phyloP scores from a whole-genome alignment of 306 rosid genomes.

The Ormosia emarginata region DNA sequence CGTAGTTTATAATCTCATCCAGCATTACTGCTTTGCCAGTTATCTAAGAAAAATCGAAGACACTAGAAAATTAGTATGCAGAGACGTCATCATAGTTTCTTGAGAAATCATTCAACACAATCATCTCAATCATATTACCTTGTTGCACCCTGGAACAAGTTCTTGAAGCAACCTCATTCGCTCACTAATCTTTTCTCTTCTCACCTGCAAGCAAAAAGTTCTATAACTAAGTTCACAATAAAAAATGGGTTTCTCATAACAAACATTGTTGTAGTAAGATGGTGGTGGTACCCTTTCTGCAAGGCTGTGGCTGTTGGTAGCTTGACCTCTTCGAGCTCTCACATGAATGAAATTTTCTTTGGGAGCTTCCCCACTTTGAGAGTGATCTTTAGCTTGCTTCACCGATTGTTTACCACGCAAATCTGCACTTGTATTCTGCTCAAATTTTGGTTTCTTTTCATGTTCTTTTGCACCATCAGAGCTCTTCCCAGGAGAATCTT shows the following conservation, averaged over 20 bases:
- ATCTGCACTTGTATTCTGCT: conserved; percentile 49
- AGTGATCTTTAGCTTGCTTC: conserved; percentile 70
- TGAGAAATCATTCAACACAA: conserved; percentile 21
- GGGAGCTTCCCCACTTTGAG: conserved; percentile 64
- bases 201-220: conserved; percentile 56
- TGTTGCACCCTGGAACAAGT: conserved; percentile 99
- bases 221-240: not conserved
- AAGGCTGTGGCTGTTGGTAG: conserved; percentile 98
- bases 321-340: conserved; percentile 99
- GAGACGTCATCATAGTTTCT: not conserved
- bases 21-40: conserved; percentile 99
- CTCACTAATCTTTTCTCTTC: conserved; percentile 98
- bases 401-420: conserved; percentile 54
- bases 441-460: conserved; percentile 62
- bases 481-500: conserved; percentile 59
- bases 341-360: conserved; percentile 92
- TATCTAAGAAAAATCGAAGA: conserved; percentile 53
- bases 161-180: conserved; percentile 98
- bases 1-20: conserved; percentile 97
- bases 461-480: conserved; percentile 54
- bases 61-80: conserved; percentile 17
- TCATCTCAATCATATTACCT: conserved; percentile 44
- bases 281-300: conserved; percentile 86
- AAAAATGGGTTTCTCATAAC: not conserved
- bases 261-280: conserved; percentile 1